Base-by-base conservation (phyloP, 495 filamentous ascomycete species). In the Copromyces sp. region DNA sequence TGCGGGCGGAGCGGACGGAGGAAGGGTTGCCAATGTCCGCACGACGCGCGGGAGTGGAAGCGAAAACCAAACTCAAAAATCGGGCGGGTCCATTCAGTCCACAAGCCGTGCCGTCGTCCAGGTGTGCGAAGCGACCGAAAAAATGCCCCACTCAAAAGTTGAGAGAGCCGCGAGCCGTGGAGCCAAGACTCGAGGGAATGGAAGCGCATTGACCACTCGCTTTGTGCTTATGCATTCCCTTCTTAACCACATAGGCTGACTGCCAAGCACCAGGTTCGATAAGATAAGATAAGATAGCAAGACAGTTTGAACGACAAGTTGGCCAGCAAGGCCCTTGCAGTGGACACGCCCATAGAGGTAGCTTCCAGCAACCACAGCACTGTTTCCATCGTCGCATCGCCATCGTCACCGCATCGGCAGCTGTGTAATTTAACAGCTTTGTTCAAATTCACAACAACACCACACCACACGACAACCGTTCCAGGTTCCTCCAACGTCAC, bases 241-340 rank as follows among this genome's bases (percentile, higher is more conserved):
- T 0, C 12, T 29, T 61, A 61, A 17, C 29, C 53, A 5, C 53
- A 35, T 4, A 61, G 53, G 53, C 12, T 69, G n/a, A 8, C 35
- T 16, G 4, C 14, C 17, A 20, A 41, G 35, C 40, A 20, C 44
- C 4, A 41, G 12, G 12, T 14, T 40, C 65, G 77, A 80, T 77
- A 79, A 78, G 82, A 83, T 83, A 82, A 77, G 40, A 68, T 42
- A 73, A 70, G 35, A 68, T 69, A 14, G 9, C 24, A 4, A 59
- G 16, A 37, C 61, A n/a, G 37, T 45, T 17, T 70, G 47, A 20
- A 59, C 24, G 35, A 59, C 20, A 72, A 75, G 41, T 70, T 77
- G 75, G 75, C 75, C 75, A 77, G 69, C 75, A 74, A 75, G 71
- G 44, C 69, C 68, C 68, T 24, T 74, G 68, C 68, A 72, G 12